phyloP scores from a whole-genome alignment of 75 land plant genomes.

The Selaginella tamariscina region DNA sequence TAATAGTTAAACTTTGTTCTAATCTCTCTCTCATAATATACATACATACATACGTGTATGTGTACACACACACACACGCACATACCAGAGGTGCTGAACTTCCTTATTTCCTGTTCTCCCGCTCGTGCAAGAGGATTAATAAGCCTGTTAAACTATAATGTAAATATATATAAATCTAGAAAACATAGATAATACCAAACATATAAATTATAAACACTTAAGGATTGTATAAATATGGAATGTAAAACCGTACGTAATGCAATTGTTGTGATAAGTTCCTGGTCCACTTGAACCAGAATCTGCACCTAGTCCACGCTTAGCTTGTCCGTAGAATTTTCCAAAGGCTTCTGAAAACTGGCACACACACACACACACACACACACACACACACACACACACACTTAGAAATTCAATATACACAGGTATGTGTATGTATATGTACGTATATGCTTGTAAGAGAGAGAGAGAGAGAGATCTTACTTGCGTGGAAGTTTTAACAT shows the following conservation, averaged over 20 bases:
- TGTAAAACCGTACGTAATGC: slow-evolving; percentile 45
- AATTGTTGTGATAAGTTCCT: slow-evolving; percentile 59
- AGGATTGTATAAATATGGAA: not conserved
- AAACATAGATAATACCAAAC: not conserved
- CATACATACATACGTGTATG: not conserved
- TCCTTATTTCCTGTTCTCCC: slow-evolving; percentile 19
- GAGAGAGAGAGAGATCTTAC: slow-evolving; percentile 18
- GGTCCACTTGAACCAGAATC: slow-evolving; percentile 35
- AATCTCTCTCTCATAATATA: too few relatives aligned
- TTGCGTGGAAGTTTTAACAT: slow-evolving; percentile 67
- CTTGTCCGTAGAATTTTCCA: slow-evolving; percentile 78
- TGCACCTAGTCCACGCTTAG: slow-evolving; percentile 35
- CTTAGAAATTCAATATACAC: too few relatives aligned
- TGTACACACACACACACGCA: not conserved
- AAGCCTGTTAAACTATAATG: slow-evolving; percentile 24
- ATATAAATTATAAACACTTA: not conserved
- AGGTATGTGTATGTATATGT: too few relatives aligned
- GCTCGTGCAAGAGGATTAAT: slow-evolving; percentile 38
- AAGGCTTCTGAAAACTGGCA: slow-evolving; percentile 82
- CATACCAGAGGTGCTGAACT: slow-evolving; percentile 68
- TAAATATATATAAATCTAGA: slow-evolving; percentile 2
- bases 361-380: not conserved
- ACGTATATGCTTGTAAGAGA: not conserved
- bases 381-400: too few relatives aligned
- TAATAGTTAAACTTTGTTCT: too few relatives aligned